These are phyloP conservation scores for Flaveria robusta DNA, from an alignment of 129 eudicot species.

Conservation along the genomic window DNA sequence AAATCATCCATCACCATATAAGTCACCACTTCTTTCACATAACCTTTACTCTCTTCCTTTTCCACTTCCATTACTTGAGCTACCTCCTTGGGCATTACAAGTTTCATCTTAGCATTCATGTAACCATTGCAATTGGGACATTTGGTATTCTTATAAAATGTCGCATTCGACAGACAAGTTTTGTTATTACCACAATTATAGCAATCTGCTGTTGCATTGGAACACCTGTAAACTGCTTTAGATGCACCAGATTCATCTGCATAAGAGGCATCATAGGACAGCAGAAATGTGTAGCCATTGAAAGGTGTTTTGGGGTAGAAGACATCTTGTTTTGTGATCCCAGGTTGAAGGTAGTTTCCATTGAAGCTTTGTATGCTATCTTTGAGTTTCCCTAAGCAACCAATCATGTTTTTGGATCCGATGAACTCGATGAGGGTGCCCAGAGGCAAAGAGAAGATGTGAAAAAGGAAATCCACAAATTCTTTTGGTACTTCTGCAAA, in stretches of 20 bases:
- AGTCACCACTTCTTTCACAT: slow-evolving; percentile 8
- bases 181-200: no score
- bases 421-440: slow-evolving; percentile 2
- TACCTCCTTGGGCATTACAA: background rate
- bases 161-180: background rate
- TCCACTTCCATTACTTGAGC: background rate
- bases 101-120: background rate
- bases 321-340: background rate
- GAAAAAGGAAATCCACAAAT: slow-evolving; percentile 2
- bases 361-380: slow-evolving; percentile 6
- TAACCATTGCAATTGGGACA: background rate
- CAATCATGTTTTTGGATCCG: background rate
- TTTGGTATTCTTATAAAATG: background rate
- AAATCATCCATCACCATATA: slow-evolving; percentile 33
- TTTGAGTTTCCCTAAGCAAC: slow-evolving; percentile 24
- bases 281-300: background rate
- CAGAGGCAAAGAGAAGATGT: slow-evolving; percentile 13
- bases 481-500: slow-evolving; percentile 18
- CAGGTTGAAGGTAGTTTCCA: slow-evolving; percentile 7
- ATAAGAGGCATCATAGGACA: background rate
- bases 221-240: slow-evolving; percentile 2
- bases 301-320: slow-evolving; percentile 1
- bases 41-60: background rate
- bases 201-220: background rate
- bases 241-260: background rate